Conservation (phyloP, 257 asterid species). For the Solanum lycopersicoides region DNA sequence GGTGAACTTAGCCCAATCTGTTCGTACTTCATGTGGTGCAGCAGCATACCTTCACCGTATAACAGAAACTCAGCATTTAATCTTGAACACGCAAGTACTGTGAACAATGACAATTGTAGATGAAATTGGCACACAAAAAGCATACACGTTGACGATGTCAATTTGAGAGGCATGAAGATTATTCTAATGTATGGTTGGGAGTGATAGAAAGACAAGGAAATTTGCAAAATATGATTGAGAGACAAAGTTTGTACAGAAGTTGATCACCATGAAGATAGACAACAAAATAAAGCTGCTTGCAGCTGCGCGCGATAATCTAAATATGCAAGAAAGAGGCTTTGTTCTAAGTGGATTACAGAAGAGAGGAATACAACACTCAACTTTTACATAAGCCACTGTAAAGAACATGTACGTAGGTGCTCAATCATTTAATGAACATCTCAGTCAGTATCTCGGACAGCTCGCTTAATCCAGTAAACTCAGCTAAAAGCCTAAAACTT, state of each 20-base stretch:
- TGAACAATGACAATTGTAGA: neutral
- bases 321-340: neutral
- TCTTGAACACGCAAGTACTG: neutral
- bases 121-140: neutral
- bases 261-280: neutral
- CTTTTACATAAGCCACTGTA: neutral
- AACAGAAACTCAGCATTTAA: neutral
- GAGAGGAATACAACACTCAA: neutral
- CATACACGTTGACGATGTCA: neutral
- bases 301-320: neutral
- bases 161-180: neutral
- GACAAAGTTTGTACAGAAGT: neutral
- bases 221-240: neutral
- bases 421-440: neutral
- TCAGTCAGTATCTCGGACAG: neutral
- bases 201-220: neutral
- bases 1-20: constrained; percentile 88
- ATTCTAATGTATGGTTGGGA: neutral
- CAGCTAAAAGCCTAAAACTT: neutral
- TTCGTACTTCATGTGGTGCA: constrained; percentile 88
- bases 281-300: neutral
- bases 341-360: neutral
- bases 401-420: neutral
- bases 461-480: neutral
- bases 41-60: constrained; percentile 55